phyloP scores from a whole-genome alignment of 257 asterid genomes.

The Plantago major region DNA sequence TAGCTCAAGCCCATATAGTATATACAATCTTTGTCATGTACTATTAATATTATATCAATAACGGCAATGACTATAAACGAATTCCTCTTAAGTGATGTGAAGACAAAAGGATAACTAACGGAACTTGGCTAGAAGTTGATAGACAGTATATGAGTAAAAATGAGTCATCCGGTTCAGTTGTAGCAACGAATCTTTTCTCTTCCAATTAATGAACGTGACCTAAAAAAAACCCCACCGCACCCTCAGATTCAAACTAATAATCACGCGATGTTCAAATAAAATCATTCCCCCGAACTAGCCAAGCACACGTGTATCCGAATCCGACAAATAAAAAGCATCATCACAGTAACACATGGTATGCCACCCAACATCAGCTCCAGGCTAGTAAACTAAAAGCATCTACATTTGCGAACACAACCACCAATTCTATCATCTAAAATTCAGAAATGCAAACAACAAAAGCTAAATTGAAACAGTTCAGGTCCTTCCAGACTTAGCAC shows the following conservation, averaged over 20 bases:
- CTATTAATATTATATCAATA: not conserved
- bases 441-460: constrained; percentile 5
- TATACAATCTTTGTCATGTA: not conserved
- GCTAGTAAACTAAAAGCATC: not conserved
- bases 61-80: not conserved
- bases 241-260: too few relatives aligned
- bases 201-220: too few relatives aligned
- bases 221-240: too few relatives aligned
- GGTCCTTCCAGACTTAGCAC: constrained; percentile 4
- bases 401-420: not conserved
- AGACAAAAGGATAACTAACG: not conserved
- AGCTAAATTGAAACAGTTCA: not conserved
- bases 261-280: not conserved
- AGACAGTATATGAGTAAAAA: too few relatives aligned
- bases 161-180: too few relatives aligned
- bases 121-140: not conserved
- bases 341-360: constrained; percentile 9
- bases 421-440: too few relatives aligned
- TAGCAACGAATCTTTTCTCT: too few relatives aligned
- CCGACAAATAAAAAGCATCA: not conserved
- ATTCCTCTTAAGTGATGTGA: not conserved
- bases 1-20: not conserved
- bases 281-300: not conserved
- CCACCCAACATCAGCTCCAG: not conserved
- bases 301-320: constrained; percentile 1